Conservation (phyloP, 148 eudicot genomes). For the Silene uniflora region DNA sequence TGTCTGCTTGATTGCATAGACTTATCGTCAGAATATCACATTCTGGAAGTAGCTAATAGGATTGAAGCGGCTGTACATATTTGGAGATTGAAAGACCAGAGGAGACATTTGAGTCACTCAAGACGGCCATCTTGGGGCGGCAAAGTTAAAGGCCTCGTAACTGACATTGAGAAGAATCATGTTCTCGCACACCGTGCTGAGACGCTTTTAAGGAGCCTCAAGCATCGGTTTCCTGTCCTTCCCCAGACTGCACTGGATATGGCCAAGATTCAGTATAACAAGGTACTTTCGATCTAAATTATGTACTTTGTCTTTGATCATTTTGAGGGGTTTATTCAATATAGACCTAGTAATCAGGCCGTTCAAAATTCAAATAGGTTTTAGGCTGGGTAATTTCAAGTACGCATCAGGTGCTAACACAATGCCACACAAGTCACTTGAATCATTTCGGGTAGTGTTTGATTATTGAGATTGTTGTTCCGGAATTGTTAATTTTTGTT, state of each 20-base stretch:
- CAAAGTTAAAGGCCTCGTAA: conserved; percentile 65
- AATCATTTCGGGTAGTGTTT: too few species aligned
- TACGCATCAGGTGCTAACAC: too few species aligned
- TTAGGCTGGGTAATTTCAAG: too few species aligned
- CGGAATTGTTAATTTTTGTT: too few species aligned
- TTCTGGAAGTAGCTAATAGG: conserved; percentile 75
- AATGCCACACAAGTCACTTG: too few species aligned
- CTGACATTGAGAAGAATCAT: conserved; percentile 60
- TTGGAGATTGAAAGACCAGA: conserved; percentile 68
- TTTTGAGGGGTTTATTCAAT: too few species aligned
- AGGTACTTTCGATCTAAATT: conserved; percentile 43
- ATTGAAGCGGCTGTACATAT: conserved; percentile 87
- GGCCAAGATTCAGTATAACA: conserved; percentile 88
- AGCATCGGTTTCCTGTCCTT: conserved; percentile 71
- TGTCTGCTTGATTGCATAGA: conserved; percentile 72
- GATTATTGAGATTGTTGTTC: too few species aligned
- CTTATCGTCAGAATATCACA: conserved; percentile 75
- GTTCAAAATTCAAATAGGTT: too few species aligned
- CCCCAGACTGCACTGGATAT: conserved; percentile 89
- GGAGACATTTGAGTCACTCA: conserved; percentile 33
- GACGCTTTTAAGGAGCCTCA: conserved; percentile 54
- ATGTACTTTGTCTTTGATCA: too few species aligned
- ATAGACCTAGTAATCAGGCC: too few species aligned
- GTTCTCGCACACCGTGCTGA: conserved; percentile 67
- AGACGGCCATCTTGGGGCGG: conserved; percentile 73